phyloP scores from a whole-genome alignment of 257 asterid genomes.

The Solanum corneliomulleri region DNA sequence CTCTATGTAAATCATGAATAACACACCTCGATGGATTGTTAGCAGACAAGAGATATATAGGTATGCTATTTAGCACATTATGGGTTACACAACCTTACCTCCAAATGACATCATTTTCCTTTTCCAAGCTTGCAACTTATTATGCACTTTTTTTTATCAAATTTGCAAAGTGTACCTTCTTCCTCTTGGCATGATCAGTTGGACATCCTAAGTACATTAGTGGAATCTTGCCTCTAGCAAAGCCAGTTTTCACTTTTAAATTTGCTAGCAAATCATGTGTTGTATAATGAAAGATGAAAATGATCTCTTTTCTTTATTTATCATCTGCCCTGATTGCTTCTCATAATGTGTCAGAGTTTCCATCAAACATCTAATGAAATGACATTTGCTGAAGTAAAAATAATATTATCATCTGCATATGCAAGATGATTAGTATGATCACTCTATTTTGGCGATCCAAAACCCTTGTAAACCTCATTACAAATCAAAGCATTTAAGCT shows the following conservation, averaged over 20 bases:
- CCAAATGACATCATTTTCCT: neutral
- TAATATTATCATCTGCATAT: neutral
- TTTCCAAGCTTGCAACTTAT: neutral
- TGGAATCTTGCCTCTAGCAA: neutral
- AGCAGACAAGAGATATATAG: too few species aligned
- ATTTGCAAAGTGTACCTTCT: too few species aligned
- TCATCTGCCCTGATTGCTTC: neutral
- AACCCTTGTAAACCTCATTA: neutral
- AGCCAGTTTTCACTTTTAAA: neutral
- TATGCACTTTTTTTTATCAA: neutral
- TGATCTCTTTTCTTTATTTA: neutral
- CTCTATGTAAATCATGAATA: too few species aligned
- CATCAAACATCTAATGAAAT: neutral
- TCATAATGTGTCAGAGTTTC: too few species aligned
- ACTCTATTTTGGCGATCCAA: neutral
- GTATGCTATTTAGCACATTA: neutral
- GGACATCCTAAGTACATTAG: neutral
- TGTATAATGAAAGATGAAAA: neutral
- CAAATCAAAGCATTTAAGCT: neutral
- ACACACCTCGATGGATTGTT: too few species aligned
- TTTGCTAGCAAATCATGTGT: neutral
- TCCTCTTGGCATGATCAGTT: neutral
- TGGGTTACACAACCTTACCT: neutral
- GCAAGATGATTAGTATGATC: neutral
- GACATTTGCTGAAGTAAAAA: neutral